Evolutionary conservation across 805 yeast genomes (phyloP), one percentile per base, ranked within the genome.

Genomic region (Yarrowia alimentaria): DNA sequence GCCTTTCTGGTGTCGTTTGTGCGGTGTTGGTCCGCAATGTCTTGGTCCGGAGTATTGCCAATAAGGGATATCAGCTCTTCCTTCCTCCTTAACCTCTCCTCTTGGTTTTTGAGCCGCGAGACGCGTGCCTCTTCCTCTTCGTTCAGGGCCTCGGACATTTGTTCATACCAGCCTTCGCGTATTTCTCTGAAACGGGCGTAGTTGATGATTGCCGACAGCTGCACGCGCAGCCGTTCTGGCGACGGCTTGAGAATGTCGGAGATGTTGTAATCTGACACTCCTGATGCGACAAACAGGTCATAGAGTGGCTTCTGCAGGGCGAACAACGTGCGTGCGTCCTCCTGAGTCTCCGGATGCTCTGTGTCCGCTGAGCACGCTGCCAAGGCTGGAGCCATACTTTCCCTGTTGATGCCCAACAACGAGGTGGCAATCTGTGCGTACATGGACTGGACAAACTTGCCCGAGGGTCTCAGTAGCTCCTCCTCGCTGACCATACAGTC

Each of bases 121-220:
- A 22, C 17, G 2, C 29, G 19, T 3, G 35, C 50, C 21, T 43
- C 37, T 9, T 43, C 50, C 30, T 30, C 37, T n/a, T 43, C 50
- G 7, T 43, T 22, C 11, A 43, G 18, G 13, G 29, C 50, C 50
- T 43, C 37, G 5, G 50, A 30, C 35, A 43, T 43, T 14, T 43
- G 20, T 9, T 43, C 50, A 31, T 30, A 43, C 50, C 50, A 43
- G 14, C 24, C 24, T 22, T 30, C 50, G 3, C 50, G 7, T 17
- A 43, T 43, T 5, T 43, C 50, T 16, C 50, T 28, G 18, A 43
- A 43, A 4, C 50, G 50, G 6, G 50, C 50, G 11, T 30, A 43
- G 37, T 43, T 43, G 37, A 43, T 43, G 17, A 43, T 43, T 3
- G 50, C 50, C n/a, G 50, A 43, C 6, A 43, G 22, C 22, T 43